Conservation (phyloP, 2,329 filamentous ascomycete genomes). For the Trichothecium roseum region DNA sequence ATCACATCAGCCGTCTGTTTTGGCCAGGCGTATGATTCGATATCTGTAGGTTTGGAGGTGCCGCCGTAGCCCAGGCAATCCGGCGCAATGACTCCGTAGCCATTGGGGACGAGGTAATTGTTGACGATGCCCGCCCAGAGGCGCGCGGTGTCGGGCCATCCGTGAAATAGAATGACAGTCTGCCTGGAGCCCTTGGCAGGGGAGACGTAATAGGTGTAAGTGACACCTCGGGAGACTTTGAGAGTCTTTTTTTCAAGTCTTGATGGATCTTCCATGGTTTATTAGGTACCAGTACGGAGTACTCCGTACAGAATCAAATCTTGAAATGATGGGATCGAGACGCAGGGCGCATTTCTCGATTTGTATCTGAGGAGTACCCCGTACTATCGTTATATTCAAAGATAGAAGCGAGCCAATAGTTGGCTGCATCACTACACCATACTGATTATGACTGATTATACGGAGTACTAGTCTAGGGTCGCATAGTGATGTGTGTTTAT, state of each 20-base stretch:
- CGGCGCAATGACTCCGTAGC: conserved; percentile 23
- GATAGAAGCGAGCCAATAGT: too few species aligned
- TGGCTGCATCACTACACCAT: too few species aligned
- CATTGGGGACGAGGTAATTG: conserved; percentile 23
- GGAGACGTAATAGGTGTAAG: conserved; percentile 29
- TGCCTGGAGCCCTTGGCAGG: conserved; percentile 14
- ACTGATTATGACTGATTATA: too few species aligned
- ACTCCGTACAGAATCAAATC: too few species aligned
- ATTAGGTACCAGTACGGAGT: too few species aligned
- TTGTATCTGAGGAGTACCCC: too few species aligned
- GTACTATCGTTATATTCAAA: too few species aligned
- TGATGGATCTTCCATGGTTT: conserved; percentile 9
- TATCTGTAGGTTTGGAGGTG: conserved; percentile 28
- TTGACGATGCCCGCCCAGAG: conserved; percentile 32
- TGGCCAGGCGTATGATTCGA: conserved; percentile 22
- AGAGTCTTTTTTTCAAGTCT: conserved; percentile 17
- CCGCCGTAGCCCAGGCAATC: conserved; percentile 28
- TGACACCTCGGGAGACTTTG: conserved; percentile 18
- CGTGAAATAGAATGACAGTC: conserved; percentile 33
- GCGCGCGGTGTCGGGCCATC: conserved; percentile 35
- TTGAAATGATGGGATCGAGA: too few species aligned
- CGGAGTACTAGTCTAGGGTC: too few species aligned
- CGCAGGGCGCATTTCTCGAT: too few species aligned
- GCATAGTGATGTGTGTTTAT: too few species aligned
- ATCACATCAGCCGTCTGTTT: conserved; percentile 24